phyloP scores from a whole-genome alignment of 345 rosid genomes.

The Kernera saxatilis region DNA sequence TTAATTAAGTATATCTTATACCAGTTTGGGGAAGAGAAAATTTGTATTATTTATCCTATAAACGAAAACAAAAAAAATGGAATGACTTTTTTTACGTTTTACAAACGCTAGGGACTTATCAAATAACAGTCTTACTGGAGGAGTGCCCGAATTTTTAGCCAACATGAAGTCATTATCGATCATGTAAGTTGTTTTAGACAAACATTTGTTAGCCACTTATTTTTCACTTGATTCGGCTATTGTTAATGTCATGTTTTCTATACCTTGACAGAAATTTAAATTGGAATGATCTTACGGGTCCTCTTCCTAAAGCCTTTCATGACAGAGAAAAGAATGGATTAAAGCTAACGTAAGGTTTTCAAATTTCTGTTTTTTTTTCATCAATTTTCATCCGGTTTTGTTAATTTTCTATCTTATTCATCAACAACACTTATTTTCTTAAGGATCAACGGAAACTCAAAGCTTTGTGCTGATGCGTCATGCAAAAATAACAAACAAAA shows the following conservation, averaged over 20 bases:
- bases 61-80: too few species aligned
- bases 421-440: background rate
- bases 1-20: too few species aligned
- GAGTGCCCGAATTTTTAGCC: constrained; percentile 34
- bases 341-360: constrained; percentile 20
- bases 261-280: constrained; percentile 30
- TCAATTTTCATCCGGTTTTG: background rate
- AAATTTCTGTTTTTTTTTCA: background rate
- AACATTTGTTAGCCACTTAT: background rate
- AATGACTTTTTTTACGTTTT: background rate
- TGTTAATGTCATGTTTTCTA: background rate
- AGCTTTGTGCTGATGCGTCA: constrained; percentile 15
- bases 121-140: constrained; percentile 34
- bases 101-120: constrained; percentile 34
- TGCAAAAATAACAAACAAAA: constrained; percentile 14
- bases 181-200: constrained; percentile 32
- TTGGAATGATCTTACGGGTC: constrained; percentile 34
- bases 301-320: constrained; percentile 23
- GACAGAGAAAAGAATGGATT: constrained; percentile 22
- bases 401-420: background rate
- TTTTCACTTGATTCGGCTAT: background rate
- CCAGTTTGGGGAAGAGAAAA: too few species aligned
- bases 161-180: constrained; percentile 21
- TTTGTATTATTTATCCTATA: too few species aligned
- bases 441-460: constrained; percentile 32